These are phyloP conservation scores for Actinidia chinensis DNA, from an alignment of 179 eudicot species.

Conservation along the genomic window DNA sequence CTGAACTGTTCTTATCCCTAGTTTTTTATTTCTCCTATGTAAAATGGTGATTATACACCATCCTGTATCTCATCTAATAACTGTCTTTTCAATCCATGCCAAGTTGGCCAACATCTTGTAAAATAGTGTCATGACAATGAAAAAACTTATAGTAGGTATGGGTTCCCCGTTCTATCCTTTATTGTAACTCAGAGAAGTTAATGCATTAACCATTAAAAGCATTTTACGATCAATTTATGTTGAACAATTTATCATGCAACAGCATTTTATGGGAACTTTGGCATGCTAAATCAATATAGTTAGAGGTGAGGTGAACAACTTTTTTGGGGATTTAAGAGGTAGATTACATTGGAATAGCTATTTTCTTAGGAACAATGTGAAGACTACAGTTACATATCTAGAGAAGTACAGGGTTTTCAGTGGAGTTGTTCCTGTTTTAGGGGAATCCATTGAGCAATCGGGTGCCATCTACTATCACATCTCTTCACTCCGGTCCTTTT, in stretches of 20 bases:
- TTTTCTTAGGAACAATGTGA: background rate
- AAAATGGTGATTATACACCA: background rate
- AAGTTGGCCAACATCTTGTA: background rate
- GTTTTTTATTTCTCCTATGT: background rate
- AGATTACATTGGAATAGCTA: background rate
- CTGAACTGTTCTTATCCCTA: conserved; percentile 3
- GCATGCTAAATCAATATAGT: background rate
- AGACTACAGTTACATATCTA: background rate
- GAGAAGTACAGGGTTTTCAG: background rate
- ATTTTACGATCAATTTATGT: background rate
- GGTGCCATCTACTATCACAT: background rate
- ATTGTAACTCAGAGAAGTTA: background rate
- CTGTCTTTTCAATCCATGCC: background rate
- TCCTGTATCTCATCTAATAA: background rate
- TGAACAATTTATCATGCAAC: background rate
- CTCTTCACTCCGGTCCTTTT: background rate
- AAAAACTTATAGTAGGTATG: background rate
- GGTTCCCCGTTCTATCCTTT: background rate
- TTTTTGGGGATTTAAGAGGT: background rate
- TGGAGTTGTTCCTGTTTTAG: background rate
- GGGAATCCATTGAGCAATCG: background rate
- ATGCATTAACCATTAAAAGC: background rate
- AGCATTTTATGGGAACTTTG: background rate
- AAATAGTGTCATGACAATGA: background rate
- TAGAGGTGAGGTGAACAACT: background rate